Evolutionary conservation across 306 rosid genomes (phyloP).

Genomic region (Prunus padus): DNA sequence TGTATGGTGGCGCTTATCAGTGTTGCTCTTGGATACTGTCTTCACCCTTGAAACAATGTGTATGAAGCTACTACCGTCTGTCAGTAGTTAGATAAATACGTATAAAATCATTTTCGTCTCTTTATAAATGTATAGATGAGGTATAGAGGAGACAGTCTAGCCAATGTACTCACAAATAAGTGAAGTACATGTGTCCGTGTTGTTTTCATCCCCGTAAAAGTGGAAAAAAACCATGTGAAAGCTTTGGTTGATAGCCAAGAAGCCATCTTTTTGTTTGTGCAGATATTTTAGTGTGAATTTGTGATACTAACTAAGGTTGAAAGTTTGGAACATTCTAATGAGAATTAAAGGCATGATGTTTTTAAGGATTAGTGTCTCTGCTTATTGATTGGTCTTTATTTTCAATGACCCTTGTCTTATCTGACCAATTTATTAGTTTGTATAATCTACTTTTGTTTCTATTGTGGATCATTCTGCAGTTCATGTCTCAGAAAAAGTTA

Average conservation of each 20-base stretch:
- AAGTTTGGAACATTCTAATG: too few species aligned
- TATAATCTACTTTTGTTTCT: too few species aligned
- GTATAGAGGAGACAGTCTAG: background rate
- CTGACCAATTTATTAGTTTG: too few species aligned
- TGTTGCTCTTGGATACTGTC: conserved; percentile 60
- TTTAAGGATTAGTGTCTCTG: too few species aligned
- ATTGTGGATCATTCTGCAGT: too few species aligned
- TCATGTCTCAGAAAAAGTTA: too few species aligned
- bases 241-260: background rate
- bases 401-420: too few species aligned
- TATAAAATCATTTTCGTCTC: conserved; percentile 10
- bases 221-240: background rate
- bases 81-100: background rate
- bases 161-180: background rate
- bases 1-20: conserved; percentile 74
- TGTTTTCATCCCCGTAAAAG: background rate
- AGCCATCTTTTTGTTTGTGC: too few species aligned
- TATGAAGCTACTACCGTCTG: background rate
- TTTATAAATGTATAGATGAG: conserved; percentile 13
- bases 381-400: too few species aligned
- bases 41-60: conserved; percentile 43
- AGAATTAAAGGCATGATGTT: too few species aligned
- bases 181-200: background rate
- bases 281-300: too few species aligned
- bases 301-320: too few species aligned